Evolutionary conservation across 495 filamentous ascomycete genomes (phyloP), one percentile per base, ranked within the genome.

Genomic region (Penicillium bialowiezense): DNA sequence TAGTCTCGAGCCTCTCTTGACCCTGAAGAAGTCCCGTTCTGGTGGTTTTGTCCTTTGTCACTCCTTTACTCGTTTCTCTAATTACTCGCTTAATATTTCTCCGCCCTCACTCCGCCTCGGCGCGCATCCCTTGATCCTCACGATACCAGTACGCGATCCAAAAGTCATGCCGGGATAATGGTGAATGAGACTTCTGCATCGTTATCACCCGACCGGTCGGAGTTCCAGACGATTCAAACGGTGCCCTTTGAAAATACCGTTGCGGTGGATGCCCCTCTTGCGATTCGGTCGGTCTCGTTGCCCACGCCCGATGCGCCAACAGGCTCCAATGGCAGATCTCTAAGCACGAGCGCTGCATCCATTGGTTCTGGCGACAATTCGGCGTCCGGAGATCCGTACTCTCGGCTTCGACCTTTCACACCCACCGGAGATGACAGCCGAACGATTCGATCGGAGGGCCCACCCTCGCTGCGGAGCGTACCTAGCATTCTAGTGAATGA

Each of bases 101-200:
- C 40, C 36, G 10, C 33, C 19, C 31, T 44, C 20, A 18, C 24
- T 23, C 36, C 33, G 7, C 19, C 19, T 7, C 28, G 37, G 2
- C 29, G 28, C 29, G 31, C 36, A 32, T 24, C 38, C 45, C 26
- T 48, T 23, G 19, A 29, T 23, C 15, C 20, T 44, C 23, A 35
- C 45, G 45, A 48, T 50, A 55, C 38, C 39, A 31, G 9, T n/a
- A 14, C 28, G 39, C 18, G 36, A 28, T 46, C 34, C 46, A 24
- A 56, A 67, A 69, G 70, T 55, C 68, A 73, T 73, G 70, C 63
- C 55, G 60, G 65, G 59, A 73, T 68, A 66, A 73, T 73, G 67
- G 62, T 60, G 48, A 61, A 67, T 50, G 58, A 57, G 53, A 48
- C 55, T 58, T 60, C 59, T 56, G 55, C 60, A 60, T 65, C 65